Conservation (phyloP, 2,329 filamentous ascomycete species). For the Penicillium olsonii region DNA sequence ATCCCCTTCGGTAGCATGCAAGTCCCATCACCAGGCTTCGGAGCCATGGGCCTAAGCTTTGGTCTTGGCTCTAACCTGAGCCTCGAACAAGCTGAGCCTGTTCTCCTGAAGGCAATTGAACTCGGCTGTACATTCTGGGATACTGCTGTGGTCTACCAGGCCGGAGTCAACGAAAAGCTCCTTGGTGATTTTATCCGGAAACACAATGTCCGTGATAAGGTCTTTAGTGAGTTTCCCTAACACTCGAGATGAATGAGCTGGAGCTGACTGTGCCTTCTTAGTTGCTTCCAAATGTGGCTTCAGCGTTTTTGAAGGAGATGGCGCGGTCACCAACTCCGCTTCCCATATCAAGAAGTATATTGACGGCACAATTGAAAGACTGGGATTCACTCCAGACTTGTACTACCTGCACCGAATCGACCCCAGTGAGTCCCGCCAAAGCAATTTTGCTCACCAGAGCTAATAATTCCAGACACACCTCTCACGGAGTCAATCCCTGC, state of each 20-base stretch:
- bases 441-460: background rate
- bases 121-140: slow-evolving; percentile 51
- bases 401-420: slow-evolving; percentile 51
- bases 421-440: slow-evolving; percentile 36
- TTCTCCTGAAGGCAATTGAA: slow-evolving; percentile 52
- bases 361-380: slow-evolving; percentile 51
- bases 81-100: slow-evolving; percentile 51
- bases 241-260: background rate
- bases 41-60: slow-evolving; percentile 53
- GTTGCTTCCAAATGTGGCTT: slow-evolving; percentile 55
- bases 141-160: slow-evolving; percentile 50
- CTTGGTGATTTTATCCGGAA: slow-evolving; percentile 54
- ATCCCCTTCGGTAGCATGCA: slow-evolving; percentile 42
- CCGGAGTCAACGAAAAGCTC: slow-evolving; percentile 53
- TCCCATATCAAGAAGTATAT: slow-evolving; percentile 52
- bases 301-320: slow-evolving; percentile 35
- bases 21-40: slow-evolving; percentile 50
- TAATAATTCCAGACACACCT: slow-evolving; percentile 38
- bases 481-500: slow-evolving; percentile 52
- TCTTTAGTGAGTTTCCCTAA: slow-evolving; percentile 44
- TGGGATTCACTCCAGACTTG: slow-evolving; percentile 51
- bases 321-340: slow-evolving; percentile 47
- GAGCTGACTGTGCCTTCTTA: slow-evolving; percentile 16
- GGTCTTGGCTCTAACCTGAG: slow-evolving; percentile 47
- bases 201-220: slow-evolving; percentile 52